These are phyloP conservation scores for Apiospora aurea DNA, from an alignment of 2,329 filamentous ascomycete species.

Conservation along the genomic window DNA sequence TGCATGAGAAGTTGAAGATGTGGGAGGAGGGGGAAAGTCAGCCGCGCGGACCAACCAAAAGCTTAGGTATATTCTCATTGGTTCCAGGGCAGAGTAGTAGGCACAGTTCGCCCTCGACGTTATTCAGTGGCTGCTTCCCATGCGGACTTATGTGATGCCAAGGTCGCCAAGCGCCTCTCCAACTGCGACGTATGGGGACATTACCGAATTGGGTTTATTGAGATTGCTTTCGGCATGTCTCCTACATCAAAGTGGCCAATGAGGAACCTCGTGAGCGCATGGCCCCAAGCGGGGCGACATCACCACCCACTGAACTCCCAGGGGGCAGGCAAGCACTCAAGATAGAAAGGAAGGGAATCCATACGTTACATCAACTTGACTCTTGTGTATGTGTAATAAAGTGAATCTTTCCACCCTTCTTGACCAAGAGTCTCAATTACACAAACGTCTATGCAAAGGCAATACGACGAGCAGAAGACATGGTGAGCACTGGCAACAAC, in stretches of 20 bases:
- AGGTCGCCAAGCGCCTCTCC: neutral
- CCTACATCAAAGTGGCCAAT: neutral
- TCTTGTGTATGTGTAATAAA: too few species aligned
- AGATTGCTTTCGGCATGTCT: neutral
- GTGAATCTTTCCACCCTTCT: accelerated
- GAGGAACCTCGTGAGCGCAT: too few species aligned
- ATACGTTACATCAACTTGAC: too few species aligned
- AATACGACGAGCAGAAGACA: neutral
- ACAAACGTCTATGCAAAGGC: neutral
- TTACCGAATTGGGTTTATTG: neutral
- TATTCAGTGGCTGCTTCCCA: too few species aligned
- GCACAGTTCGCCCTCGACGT: neutral
- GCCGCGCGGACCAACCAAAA: too few species aligned
- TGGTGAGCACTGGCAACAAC: neutral
- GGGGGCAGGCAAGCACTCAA: too few species aligned
- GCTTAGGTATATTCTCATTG: neutral
- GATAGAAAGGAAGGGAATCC: too few species aligned
- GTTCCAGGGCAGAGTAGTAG: neutral
- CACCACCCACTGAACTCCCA: neutral
- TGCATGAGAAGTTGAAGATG: too few species aligned
- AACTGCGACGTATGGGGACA: neutral
- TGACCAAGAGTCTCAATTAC: neutral
- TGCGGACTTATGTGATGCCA: neutral
- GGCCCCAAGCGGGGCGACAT: neutral
- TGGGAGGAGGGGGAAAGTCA: too few species aligned